Conservation (phyloP, 2,329 filamentous ascomycete genomes). For the Nigrospora oryzae region DNA sequence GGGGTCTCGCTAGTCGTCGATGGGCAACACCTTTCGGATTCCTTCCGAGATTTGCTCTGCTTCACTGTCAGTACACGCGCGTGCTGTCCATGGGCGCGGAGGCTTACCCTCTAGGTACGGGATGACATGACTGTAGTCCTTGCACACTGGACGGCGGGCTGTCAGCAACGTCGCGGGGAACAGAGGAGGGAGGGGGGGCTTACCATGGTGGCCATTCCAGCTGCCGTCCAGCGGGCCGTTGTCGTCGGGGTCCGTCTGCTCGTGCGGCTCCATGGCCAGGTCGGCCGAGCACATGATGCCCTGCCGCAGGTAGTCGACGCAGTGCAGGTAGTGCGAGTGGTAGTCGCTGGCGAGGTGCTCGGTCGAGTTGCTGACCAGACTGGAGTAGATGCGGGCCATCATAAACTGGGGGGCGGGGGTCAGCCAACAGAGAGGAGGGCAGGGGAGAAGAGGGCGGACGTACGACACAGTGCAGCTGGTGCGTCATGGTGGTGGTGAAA, state of each 20-base stretch:
- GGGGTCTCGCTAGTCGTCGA: slow-evolving; percentile 7
- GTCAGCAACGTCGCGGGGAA: not conserved
- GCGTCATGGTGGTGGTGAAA: slow-evolving; percentile 26
- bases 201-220: slow-evolving; percentile 14
- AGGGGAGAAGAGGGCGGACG: slow-evolving; percentile 1
- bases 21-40: slow-evolving; percentile 7
- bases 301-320: slow-evolving; percentile 17
- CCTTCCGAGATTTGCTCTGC: slow-evolving; percentile 8
- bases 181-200: not conserved
- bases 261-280: slow-evolving; percentile 14
- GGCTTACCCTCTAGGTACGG: slow-evolving; percentile 12
- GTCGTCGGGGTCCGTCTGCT: slow-evolving; percentile 10
- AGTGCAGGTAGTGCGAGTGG: slow-evolving; percentile 12
- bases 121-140: slow-evolving; percentile 13
- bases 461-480: slow-evolving; percentile 26
- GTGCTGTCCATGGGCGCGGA: not conserved
- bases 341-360: slow-evolving; percentile 15
- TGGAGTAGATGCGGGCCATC: slow-evolving; percentile 24
- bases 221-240: slow-evolving; percentile 13
- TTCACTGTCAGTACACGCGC: not conserved
- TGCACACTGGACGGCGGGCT: slow-evolving; percentile 9
- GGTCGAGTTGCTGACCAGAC: slow-evolving; percentile 9
- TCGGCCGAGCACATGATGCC: slow-evolving; percentile 15
- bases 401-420: slow-evolving; percentile 15
- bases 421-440: too few species aligned